Base-by-base conservation (phyloP, 345 rosid species). In the Camelina sativa region DNA sequence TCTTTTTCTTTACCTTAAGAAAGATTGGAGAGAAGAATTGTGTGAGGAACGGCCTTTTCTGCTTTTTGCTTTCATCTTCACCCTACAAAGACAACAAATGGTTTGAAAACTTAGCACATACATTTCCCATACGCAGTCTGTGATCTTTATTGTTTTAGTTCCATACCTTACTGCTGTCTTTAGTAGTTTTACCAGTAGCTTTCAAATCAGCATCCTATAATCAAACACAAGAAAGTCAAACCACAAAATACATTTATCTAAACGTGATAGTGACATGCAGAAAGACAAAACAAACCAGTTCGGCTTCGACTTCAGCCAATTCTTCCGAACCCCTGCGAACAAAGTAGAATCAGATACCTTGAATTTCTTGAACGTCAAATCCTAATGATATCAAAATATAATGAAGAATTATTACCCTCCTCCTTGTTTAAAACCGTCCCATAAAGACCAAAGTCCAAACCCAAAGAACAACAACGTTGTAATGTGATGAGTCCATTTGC, bases 401-500 rank as follows among this genome's bases (percentile, higher is more conserved):
- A n/a, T n/a, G n/a, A n/a, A n/a, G 38, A 38, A 52, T 11, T 4
- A 46, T 74, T 65, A 75, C 65, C 78, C 52, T 76, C 96, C 97
- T 73, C 77, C 82, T 57, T 85, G 85, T 53, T 44, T 87, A 43
- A 90, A 86, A 69, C 84, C 96, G 47, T 95, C 99, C 97, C 97
- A 90, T 75, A 95, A 76, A 17, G 99, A 95, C 97, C 89, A 95
- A 19, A 95, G 65, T 28, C 97, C 99, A 58, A 95, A 95, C 73
- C 90, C 96, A 71, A 89, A 90, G 83, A 92, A 95, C 76, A 95
- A 76, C 65, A 86, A 4, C 15, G 98, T 92, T 44, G 99, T 85
- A 59, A 92, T 82, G 80, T 90, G 96, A 84, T 90, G 99, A 3
- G 96, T 90, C 99, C 91, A 95, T 78, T 83, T 86, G 16, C 97